These are phyloP conservation scores for Aristolochia fimbriata DNA, from an alignment of 164 flowering plant genomes.

Conservation along the genomic window DNA sequence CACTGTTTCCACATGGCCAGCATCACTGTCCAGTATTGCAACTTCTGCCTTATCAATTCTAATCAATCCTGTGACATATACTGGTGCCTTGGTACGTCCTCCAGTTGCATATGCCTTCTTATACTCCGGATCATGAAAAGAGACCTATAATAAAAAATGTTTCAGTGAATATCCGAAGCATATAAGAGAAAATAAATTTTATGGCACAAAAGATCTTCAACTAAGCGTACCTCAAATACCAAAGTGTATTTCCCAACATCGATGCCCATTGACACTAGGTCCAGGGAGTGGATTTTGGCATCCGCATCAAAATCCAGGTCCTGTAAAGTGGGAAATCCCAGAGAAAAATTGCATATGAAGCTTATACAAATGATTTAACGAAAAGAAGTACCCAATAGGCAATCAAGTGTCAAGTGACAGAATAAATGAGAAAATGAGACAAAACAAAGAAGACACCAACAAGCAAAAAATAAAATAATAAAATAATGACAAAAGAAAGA, in stretches of 20 bases:
- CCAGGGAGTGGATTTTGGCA: conserved; percentile 41
- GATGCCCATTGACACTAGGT: conserved; percentile 37
- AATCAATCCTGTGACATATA: conserved; percentile 59
- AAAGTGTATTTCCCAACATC: conserved; percentile 77
- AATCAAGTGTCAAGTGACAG: not conserved
- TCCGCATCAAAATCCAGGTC: conserved; percentile 62
- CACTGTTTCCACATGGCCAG: conserved; percentile 55
- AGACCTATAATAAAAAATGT: conserved; percentile 31
- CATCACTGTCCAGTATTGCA: conserved; percentile 76
- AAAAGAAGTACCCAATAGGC: not conserved
- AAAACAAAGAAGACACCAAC: not conserved
- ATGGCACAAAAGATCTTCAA: not conserved
- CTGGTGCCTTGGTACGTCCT: conserved; percentile 38
- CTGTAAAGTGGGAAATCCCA: conserved; percentile 23
- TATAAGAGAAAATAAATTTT: too few relatives aligned
- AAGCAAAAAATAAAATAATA: not conserved
- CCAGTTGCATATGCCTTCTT: conserved; percentile 62
- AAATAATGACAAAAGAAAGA: too few relatives aligned
- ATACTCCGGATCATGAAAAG: conserved; percentile 55
- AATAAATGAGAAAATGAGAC: not conserved
- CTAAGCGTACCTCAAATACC: conserved; percentile 59
- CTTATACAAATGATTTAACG: not conserved
- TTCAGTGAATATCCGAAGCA: not conserved
- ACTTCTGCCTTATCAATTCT: conserved; percentile 58
- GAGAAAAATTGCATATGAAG: not conserved